Conservation (phyloP, 768 basidiomycete species). For the Russula vinacea region DNA sequence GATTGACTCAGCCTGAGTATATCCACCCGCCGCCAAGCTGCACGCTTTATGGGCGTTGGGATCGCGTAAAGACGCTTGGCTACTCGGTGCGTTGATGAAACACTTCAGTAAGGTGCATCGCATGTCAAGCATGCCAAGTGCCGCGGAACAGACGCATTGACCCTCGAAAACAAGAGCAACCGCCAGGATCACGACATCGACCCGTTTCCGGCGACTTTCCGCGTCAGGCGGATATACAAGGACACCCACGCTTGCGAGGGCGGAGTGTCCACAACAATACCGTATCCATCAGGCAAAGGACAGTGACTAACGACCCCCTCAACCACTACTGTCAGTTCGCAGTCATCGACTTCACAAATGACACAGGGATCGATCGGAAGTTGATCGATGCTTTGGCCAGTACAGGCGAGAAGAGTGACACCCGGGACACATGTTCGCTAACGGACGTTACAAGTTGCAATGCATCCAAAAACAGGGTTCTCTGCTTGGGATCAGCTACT, state of each 20-base stretch:
- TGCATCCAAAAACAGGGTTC: neutral
- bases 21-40: neutral
- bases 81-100: neutral
- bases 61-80: conserved; percentile 8
- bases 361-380: conserved; percentile 1
- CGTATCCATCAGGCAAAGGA: neutral
- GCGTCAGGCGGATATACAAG: neutral
- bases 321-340: neutral
- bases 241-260: neutral
- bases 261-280: neutral
- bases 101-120: neutral
- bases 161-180: neutral
- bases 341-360: neutral
- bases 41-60: neutral
- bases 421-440: neutral
- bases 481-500: neutral
- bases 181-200: neutral
- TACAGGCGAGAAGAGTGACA: neutral
- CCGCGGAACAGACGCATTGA: conserved; percentile 10
- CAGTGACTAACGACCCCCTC: neutral
- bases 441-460: neutral
- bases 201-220: no score
- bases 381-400: neutral
- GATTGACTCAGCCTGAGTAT: conserved; percentile 12
- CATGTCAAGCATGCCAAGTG: neutral